Conservation (phyloP, 805 yeast species). For the Teunomyces funiuensis region DNA sequence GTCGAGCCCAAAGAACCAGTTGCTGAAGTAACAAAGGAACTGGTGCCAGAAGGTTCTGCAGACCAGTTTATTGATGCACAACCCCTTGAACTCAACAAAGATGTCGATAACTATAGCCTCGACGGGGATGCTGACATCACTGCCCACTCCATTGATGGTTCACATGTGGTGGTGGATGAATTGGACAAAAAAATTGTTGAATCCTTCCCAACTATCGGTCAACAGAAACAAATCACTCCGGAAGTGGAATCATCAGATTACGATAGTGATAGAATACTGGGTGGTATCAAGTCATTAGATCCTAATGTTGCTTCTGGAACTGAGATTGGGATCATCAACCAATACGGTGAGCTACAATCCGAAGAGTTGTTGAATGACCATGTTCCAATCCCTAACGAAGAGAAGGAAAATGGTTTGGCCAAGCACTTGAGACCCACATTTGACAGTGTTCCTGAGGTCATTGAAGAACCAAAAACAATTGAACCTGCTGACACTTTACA, state of each 20-base stretch:
- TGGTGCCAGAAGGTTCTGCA: background rate
- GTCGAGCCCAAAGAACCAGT: background rate
- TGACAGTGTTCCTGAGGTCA: conserved; percentile 29
- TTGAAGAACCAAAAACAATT: conserved; percentile 13
- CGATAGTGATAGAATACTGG: conserved; percentile 4
- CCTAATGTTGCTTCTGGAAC: conserved; percentile 7
- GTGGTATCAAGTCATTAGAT: background rate
- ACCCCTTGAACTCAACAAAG: conserved; percentile 5
- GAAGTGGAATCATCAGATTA: conserved; percentile 4
- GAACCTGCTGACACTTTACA: conserved; percentile 23
- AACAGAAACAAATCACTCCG: background rate
- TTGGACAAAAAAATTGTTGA: conserved; percentile 16
- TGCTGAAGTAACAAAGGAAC: background rate
- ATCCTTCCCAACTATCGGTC: background rate
- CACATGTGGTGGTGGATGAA: conserved; percentile 25
- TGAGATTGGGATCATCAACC: conserved; percentile 20
- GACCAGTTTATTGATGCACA: conserved; percentile 1
- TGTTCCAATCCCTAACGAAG: conserved; percentile 2
- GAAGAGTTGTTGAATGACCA: conserved; percentile 16
- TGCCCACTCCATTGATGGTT: conserved; percentile 19
- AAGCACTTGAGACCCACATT: conserved; percentile 31
- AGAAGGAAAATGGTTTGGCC: conserved; percentile 13
- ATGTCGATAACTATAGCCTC: conserved; percentile 11
- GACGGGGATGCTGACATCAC: conserved; percentile 1
- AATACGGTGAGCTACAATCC: conserved; percentile 20